Conservation (phyloP, 2,329 filamentous ascomycete genomes). For the Ascochyta koolunga region DNA sequence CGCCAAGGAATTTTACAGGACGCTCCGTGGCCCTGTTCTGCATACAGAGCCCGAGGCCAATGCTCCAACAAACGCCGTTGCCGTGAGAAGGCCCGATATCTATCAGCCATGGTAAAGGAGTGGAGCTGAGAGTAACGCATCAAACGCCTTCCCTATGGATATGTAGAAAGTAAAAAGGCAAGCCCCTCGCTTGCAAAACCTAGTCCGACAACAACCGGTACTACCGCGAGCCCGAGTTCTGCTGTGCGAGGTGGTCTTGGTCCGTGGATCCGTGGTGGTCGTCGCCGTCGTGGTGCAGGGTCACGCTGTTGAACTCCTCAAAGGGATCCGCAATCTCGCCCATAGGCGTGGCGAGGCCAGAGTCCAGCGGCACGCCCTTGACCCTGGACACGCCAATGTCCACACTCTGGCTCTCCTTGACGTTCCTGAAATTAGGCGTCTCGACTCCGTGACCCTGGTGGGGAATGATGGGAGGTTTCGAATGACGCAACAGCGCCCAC, state of each 20-base stretch:
- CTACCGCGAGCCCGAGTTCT: constrained; percentile 18
- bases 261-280: constrained; percentile 54
- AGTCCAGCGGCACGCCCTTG: constrained; percentile 86
- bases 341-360: constrained; percentile 81
- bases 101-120: constrained; percentile 36
- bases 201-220: not conserved
- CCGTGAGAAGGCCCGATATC: constrained; percentile 23
- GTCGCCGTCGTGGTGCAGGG: constrained; percentile 93
- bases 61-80: constrained; percentile 29
- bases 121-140: constrained; percentile 35
- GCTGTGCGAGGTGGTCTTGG: constrained; percentile 29
- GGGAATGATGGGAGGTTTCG: constrained; percentile 96
- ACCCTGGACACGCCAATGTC: constrained; percentile 67
- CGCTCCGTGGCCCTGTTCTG: constrained; percentile 3
- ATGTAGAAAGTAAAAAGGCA: constrained; percentile 7
- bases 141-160: constrained; percentile 28
- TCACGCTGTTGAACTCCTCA: constrained; percentile 98
- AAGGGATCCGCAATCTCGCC: constrained; percentile 87
- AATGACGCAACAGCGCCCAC: constrained; percentile 95
- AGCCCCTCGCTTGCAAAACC: not conserved
- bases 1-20: constrained; percentile 12
- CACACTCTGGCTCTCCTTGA: constrained; percentile 95
- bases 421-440: constrained; percentile 95
- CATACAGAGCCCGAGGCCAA: constrained; percentile 3
- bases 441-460: constrained; percentile 89